Conservation (phyloP, 2,329 filamentous ascomycete species). For the Xylaria sp. region DNA sequence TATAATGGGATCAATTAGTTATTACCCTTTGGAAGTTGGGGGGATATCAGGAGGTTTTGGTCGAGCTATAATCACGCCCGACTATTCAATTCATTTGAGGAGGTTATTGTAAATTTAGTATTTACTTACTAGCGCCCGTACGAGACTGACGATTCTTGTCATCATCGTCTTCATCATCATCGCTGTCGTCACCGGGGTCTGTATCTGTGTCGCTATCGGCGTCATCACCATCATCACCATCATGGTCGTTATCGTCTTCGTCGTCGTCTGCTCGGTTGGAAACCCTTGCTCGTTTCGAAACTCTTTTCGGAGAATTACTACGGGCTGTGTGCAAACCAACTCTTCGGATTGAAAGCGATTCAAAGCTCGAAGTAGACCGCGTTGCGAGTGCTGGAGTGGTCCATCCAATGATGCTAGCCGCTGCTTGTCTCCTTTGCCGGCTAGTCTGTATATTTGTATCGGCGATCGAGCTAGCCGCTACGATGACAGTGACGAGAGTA, state of each 20-base stretch:
- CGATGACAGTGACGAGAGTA: slow-evolving; percentile 11
- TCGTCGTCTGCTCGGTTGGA: slow-evolving; percentile 14
- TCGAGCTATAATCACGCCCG: not conserved
- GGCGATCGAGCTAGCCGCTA: slow-evolving; percentile 16
- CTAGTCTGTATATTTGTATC: not conserved
- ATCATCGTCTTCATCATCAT: slow-evolving; percentile 18
- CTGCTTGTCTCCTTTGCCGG: slow-evolving; percentile 3
- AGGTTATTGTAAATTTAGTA: not conserved
- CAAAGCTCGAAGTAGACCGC: not conserved
- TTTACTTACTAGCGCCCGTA: slow-evolving; percentile 25
- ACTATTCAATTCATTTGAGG: not conserved
- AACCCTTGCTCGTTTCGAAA: slow-evolving; percentile 3
- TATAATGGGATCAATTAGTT: not conserved
- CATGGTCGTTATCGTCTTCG: slow-evolving; percentile 12
- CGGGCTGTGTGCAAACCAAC: not conserved
- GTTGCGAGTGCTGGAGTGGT: not conserved
- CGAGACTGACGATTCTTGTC: slow-evolving; percentile 1
- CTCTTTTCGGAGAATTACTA: not conserved
- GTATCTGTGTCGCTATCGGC: slow-evolving; percentile 4
- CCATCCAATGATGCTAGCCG: not conserved
- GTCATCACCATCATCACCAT: slow-evolving; percentile 32
- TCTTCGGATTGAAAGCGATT: not conserved
- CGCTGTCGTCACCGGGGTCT: slow-evolving; percentile 17
- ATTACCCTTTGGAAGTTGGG: not conserved
- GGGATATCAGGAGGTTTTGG: not conserved